A percentile compares a stretch with the other conserved stretches of the same genome.
Conservation (phyloP, 2,329 filamentous ascomycete species). For the Sporothrix dimorphospora region DNA sequence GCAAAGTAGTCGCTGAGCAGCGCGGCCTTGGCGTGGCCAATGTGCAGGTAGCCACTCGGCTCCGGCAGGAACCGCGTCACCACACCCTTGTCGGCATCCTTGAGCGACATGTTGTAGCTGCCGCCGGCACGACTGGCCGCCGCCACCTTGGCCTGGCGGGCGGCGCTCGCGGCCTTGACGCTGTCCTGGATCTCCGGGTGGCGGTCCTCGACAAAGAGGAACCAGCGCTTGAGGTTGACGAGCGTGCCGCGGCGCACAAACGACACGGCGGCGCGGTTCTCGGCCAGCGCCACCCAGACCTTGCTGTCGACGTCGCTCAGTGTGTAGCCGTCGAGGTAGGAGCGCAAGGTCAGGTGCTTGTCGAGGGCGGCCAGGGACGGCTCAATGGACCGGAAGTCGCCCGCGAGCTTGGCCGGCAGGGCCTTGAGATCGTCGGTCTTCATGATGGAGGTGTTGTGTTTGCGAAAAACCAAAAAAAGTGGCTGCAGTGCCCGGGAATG, state of each 20-base stretch:
- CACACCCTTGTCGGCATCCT: constrained; percentile 84
- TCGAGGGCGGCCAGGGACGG: constrained; percentile 75
- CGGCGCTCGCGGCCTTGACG: constrained; percentile 69
- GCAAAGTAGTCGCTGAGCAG: constrained; percentile 93
- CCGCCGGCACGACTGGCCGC: constrained; percentile 75
- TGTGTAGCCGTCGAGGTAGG: constrained; percentile 80
- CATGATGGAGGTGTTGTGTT: constrained; percentile 44
- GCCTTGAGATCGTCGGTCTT: constrained; percentile 60
- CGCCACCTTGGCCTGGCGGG: constrained; percentile 69
- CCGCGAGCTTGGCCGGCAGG: constrained; percentile 54
- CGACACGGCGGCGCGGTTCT: constrained; percentile 80
- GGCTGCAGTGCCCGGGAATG: not conserved
- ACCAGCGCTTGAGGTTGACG: constrained; percentile 83
- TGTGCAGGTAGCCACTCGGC: constrained; percentile 94
- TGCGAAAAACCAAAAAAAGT: no score
- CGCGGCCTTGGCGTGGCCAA: constrained; percentile 81
- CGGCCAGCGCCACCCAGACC: constrained; percentile 80
- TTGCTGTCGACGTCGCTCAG: constrained; percentile 77
- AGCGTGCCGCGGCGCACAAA: constrained; percentile 79
- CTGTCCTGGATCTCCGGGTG: constrained; percentile 76
- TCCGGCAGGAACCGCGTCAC: constrained; percentile 92
- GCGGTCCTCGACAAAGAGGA: constrained; percentile 78
- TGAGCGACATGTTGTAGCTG: constrained; percentile 86
- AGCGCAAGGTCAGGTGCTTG: constrained; percentile 83
- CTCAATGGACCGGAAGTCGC: constrained; percentile 83